phyloP scores from a whole-genome alignment of 2,329 filamentous ascomycete species.

The Pseudogymnoascus sp. region DNA sequence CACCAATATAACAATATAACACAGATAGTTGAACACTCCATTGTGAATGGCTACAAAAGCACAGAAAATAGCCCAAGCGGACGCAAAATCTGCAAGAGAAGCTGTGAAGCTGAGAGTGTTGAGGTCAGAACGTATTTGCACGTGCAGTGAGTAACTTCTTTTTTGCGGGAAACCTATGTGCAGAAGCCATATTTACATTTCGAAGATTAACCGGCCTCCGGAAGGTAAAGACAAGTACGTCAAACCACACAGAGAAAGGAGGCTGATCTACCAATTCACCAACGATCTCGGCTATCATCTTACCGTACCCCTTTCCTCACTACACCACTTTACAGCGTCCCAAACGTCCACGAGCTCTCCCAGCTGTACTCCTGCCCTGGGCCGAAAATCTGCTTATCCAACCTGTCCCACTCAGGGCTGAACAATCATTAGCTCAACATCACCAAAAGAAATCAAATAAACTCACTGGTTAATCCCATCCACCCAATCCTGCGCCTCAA shows the following conservation, averaged over 20 bases:
- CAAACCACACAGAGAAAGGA: not conserved
- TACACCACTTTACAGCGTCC: not conserved
- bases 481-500: constrained; percentile 72
- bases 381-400: constrained; percentile 32
- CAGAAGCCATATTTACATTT: not conserved
- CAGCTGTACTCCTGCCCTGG: not conserved
- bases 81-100: no score
- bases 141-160: not conserved
- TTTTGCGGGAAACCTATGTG: not conserved
- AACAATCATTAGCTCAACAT: constrained; percentile 21
- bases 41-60: not conserved
- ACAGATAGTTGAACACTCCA: not conserved
- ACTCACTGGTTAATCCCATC: constrained; percentile 61
- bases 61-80: not conserved
- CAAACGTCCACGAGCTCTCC: not conserved
- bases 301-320: not conserved
- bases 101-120: not conserved
- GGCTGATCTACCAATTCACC: not conserved
- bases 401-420: constrained; percentile 37
- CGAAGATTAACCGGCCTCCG: no score
- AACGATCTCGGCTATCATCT: not conserved
- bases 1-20: not conserved
- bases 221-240: not conserved
- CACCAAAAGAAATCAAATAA: not conserved
- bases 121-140: not conserved